phyloP scores from a whole-genome alignment of 2,329 filamentous ascomycete genomes.

The Xylaria sp. region DNA sequence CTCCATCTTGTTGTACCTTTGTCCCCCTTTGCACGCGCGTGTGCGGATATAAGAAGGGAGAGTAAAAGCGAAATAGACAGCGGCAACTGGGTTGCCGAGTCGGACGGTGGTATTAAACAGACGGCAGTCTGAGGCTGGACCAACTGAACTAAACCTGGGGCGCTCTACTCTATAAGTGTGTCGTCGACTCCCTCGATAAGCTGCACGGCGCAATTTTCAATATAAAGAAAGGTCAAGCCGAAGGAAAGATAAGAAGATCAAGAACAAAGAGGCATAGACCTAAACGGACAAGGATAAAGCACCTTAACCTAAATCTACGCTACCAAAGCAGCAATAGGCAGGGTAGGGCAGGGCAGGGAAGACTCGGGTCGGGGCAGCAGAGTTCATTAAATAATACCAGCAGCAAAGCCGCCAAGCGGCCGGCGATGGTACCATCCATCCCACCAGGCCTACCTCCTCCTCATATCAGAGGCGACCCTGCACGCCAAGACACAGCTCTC shows the following conservation, averaged over 20 bases:
- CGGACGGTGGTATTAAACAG: background rate
- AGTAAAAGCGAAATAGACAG: background rate
- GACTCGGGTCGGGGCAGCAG: background rate
- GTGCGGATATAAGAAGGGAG: background rate
- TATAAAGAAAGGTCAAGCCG: background rate
- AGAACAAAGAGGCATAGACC: background rate
- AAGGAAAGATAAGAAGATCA: background rate
- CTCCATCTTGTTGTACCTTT: conserved; percentile 39
- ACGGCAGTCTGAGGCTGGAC: too few species aligned
- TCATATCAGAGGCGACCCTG: conserved; percentile 15
- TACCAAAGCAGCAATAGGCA: too few species aligned
- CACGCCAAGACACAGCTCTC: conserved; percentile 30
- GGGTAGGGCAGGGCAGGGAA: too few species aligned
- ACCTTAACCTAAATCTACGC: too few species aligned
- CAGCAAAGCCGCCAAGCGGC: conserved; percentile 19
- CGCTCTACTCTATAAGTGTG: background rate
- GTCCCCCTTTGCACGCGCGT: background rate
- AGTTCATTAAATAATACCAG: conserved; percentile 21
- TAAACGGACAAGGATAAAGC: background rate
- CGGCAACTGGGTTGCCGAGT: background rate
- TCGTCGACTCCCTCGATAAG: background rate
- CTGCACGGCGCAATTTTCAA: background rate
- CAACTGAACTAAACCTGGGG: background rate
- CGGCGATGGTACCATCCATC: conserved; percentile 5
- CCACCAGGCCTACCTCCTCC: background rate